phyloP scores from a whole-genome alignment of 2,329 filamentous ascomycete genomes.

The Hypoxylon sp. region DNA sequence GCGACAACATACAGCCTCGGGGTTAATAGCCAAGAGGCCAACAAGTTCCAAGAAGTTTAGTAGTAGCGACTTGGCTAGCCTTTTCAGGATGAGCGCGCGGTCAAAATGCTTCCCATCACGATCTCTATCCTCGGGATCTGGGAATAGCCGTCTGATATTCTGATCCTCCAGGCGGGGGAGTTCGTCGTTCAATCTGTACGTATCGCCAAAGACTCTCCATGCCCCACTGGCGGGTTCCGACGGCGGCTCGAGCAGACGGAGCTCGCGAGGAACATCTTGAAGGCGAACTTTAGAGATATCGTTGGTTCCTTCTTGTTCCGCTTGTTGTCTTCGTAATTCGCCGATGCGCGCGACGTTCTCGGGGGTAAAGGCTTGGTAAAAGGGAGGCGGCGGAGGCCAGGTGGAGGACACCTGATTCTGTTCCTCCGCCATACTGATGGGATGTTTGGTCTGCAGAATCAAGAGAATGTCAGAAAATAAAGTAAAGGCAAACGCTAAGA shows the following conservation, averaged over 20 bases:
- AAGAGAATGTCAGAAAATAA: not conserved
- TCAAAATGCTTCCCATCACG: constrained; percentile 66
- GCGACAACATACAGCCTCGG: constrained; percentile 56
- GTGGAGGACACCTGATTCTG: constrained; percentile 63
- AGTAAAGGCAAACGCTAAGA: too few species aligned
- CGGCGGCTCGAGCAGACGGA: constrained; percentile 83
- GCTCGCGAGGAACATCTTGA: constrained; percentile 69
- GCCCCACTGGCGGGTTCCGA: constrained; percentile 73
- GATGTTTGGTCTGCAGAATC: not conserved
- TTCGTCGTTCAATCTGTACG: constrained; percentile 30
- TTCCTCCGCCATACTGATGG: constrained; percentile 43
- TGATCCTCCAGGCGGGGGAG: constrained; percentile 73
- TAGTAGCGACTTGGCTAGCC: constrained; percentile 83
- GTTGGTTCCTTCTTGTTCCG: constrained; percentile 44
- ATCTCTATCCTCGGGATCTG: constrained; percentile 53
- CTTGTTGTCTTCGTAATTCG: constrained; percentile 52
- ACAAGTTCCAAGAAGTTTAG: constrained; percentile 89
- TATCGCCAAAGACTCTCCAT: constrained; percentile 52
- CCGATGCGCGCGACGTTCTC: constrained; percentile 71
- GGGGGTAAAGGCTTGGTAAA: constrained; percentile 87
- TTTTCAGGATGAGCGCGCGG: constrained; percentile 74
- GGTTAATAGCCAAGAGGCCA: constrained; percentile 73
- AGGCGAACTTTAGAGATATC: constrained; percentile 48
- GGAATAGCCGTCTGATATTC: constrained; percentile 68
- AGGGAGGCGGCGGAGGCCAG: constrained; percentile 87